Evolutionary conservation across 768 basidiomycete genomes (phyloP), one percentile per base, ranked within the genome.

Genomic region (Nidula microcarpa): DNA sequence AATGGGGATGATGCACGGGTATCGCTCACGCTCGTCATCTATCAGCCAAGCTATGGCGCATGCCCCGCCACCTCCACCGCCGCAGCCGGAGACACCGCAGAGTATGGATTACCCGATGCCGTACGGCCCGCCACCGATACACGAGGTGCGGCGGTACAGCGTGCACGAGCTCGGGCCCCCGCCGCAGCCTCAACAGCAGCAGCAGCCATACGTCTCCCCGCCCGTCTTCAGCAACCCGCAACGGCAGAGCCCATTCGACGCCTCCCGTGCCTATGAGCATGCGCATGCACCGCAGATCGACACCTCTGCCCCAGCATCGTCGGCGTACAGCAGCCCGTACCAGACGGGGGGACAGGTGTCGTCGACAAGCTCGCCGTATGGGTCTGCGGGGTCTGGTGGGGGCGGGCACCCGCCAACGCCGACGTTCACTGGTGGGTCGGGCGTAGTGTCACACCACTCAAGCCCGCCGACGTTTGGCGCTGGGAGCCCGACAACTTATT

Each of bases 291-390:
- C 23, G 23, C 23, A 30, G 23, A 30, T 30, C 23, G 23, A 30
- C 23, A 30, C 23, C 23, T 30, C 23, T 30, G 23, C 23, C 23
- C 23, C 23, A 30, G 23, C 23, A 4, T 30, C 23, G 23, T 30
- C 23, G 23, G 23, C 23, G 23, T 30, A 30, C 30, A 57, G 60
- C 9, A 68, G 67, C 52, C 69, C 68, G 1, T 70, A 65, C 50
- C 57, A 47, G 45, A 32, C 67, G 13, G 65, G 55, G 30, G 52
- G 57, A 3, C 56, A 57, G 13, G 47, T 62, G 9, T 69, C 70
- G 10, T 51, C 60, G 13, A 62, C 65, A 6, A 60, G 65, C 46
- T 69, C 69, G 33, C 70, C 71, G 7, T 73, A 70, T 52, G 55
- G 64, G 5, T 56, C 59, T 2, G 39, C 56, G 33, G 35, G 33